These are phyloP conservation scores for Protoeuglena noctilucae DNA, from an alignment of 139 green algal species.

Conservation along the genomic window DNA sequence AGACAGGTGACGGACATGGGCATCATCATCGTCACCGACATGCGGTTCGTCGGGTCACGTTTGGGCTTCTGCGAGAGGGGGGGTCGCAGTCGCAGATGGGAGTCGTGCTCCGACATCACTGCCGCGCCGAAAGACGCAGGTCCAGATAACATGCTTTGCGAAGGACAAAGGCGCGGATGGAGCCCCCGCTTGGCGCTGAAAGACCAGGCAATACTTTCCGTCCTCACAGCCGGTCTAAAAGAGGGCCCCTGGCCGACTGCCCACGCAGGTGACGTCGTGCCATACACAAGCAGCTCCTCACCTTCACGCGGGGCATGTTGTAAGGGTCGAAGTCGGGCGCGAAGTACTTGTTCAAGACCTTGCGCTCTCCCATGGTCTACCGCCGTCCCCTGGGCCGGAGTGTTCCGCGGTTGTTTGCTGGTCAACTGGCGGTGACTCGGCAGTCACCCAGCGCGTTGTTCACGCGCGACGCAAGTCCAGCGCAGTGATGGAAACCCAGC, in stretches of 20 bases:
- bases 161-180: neutral
- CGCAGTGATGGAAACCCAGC: too few species aligned
- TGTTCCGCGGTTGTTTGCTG: too few species aligned
- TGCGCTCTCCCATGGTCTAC: conserved; percentile 69
- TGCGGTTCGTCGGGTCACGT: neutral
- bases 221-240: too few species aligned
- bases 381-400: too few species aligned
- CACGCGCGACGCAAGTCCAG: too few species aligned
- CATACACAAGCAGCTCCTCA: too few species aligned
- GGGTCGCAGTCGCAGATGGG: neutral
- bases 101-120: neutral
- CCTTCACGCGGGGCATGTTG: neutral
- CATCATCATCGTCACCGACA: conserved; percentile 83
- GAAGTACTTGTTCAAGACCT: conserved; percentile 61
- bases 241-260: too few species aligned
- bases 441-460: too few species aligned
- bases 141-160: neutral
- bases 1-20: conserved; percentile 89
- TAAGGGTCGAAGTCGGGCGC: conserved; percentile 36
- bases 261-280: too few species aligned
- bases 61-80: neutral
- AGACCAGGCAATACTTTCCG: too few species aligned
- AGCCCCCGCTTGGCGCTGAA: neutral
- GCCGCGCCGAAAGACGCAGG: neutral
- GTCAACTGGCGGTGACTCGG: too few species aligned